Conservation (phyloP, 495 filamentous ascomycete genomes). For the Annulohypoxylon moriforme region DNA sequence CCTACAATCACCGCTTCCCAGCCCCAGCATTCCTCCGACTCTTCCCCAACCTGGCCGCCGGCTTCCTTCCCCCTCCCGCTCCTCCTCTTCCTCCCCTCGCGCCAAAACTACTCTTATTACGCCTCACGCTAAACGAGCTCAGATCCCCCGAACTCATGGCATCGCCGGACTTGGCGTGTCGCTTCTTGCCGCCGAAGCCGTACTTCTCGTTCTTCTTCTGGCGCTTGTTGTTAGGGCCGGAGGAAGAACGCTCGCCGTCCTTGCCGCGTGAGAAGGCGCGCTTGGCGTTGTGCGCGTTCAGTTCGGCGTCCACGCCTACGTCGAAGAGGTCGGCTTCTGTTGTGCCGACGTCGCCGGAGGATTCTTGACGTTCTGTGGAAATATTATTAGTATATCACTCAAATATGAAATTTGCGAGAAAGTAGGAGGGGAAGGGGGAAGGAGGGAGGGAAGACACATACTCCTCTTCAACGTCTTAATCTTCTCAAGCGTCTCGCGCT, state of each 20-base stretch:
- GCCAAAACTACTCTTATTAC: conserved; percentile 74
- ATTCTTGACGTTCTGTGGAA: conserved; percentile 81
- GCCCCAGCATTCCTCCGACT: conserved; percentile 52
- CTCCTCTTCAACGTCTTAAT: conserved; percentile 93
- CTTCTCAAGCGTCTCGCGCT: conserved; percentile 91
- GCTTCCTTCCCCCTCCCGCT: conserved; percentile 19
- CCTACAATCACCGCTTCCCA: conserved; percentile 36
- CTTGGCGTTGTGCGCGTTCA: conserved; percentile 54
- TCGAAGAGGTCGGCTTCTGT: conserved; percentile 93
- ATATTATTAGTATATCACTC: conserved; percentile 14
- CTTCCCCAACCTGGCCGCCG: conserved; percentile 51
- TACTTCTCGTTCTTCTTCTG: conserved; percentile 93
- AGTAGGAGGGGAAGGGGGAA: conserved; percentile 2
- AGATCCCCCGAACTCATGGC: conserved; percentile 81
- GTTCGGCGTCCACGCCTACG: conserved; percentile 86
- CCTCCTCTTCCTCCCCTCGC: conserved; percentile 22
- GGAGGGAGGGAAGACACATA: conserved; percentile 57
- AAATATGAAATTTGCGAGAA: not conserved
- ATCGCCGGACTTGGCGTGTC: conserved; percentile 86
- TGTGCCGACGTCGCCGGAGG: conserved; percentile 66
- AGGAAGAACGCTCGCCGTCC: conserved; percentile 52
- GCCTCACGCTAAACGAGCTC: conserved; percentile 78
- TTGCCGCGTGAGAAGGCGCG: conserved; percentile 58
- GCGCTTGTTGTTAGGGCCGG: conserved; percentile 72
- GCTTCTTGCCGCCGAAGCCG: conserved; percentile 95